phyloP scores from a whole-genome alignment of 495 filamentous ascomycete species.

The Neurospora sp. region DNA sequence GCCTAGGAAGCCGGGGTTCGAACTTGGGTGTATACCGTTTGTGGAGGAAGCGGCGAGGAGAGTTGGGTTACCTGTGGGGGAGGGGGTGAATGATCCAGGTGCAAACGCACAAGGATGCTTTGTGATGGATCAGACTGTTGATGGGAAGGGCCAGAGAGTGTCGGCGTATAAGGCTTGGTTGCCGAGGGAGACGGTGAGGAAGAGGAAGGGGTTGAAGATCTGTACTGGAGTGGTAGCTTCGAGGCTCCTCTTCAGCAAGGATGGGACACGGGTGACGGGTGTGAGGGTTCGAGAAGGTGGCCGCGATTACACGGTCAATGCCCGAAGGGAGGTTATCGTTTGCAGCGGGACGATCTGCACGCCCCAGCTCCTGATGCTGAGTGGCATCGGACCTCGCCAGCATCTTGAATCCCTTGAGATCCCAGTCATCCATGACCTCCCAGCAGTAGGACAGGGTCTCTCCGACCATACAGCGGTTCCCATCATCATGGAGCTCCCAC shows the following conservation, averaged over 20 bases:
- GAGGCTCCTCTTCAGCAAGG: slow-evolving; percentile 6
- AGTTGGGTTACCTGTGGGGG: too few relatives aligned
- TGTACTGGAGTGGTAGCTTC: slow-evolving; percentile 16
- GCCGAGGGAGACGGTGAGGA: not conserved
- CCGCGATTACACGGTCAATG: slow-evolving; percentile 9
- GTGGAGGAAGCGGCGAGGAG: too few relatives aligned
- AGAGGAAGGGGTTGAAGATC: slow-evolving; percentile 8
- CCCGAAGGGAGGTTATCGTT: slow-evolving; percentile 16
- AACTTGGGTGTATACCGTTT: too few relatives aligned
- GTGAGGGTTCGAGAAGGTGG: slow-evolving; percentile 5
- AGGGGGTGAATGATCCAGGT: too few relatives aligned
- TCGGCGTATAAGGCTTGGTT: slow-evolving; percentile 16
- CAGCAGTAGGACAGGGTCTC: slow-evolving; percentile 12
- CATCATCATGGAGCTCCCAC: slow-evolving; percentile 14
- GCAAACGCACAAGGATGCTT: too few relatives aligned
- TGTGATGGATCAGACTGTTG: slow-evolving; percentile 13
- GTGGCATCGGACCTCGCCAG: slow-evolving; percentile 16
- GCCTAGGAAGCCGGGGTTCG: too few relatives aligned
- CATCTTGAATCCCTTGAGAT: slow-evolving; percentile 48
- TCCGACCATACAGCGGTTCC: slow-evolving; percentile 14
- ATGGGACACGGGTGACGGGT: slow-evolving; percentile 1
- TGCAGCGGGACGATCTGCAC: slow-evolving; percentile 11
- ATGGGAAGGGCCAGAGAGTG: slow-evolving; percentile 6
- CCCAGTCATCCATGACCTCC: slow-evolving; percentile 34
- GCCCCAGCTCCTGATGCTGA: slow-evolving; percentile 19